Evolutionary conservation across 768 basidiomycete genomes (phyloP).

Genomic region (Suillus tomentosus): DNA sequence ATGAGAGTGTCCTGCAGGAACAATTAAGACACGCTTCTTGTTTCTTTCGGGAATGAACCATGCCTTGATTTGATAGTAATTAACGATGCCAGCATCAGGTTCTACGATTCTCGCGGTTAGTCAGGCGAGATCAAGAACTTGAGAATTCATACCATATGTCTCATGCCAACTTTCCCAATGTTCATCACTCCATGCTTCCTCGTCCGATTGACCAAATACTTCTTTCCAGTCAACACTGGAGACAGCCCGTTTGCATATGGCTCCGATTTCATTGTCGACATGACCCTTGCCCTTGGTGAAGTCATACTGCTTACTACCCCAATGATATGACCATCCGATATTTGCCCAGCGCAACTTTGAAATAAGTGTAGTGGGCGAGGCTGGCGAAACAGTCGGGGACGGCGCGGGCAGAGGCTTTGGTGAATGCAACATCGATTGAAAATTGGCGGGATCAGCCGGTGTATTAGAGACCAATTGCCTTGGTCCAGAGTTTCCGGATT

Average conservation of each 20-base stretch:
- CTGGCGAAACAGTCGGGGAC: conserved; percentile 56
- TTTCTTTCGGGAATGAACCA: neutral
- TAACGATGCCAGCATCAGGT: conserved; percentile 96
- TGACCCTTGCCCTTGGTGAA: conserved; percentile 69
- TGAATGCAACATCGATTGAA: conserved; percentile 49
- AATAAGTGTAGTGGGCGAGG: conserved; percentile 56
- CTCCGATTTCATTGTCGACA: conserved; percentile 57
- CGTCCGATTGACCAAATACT: conserved; percentile 48
- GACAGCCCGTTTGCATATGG: conserved; percentile 67
- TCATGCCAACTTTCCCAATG: conserved; percentile 78
- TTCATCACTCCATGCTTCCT: conserved; percentile 52
- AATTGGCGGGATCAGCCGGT: conserved; percentile 60
- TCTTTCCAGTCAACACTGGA: conserved; percentile 65
- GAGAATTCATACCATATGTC: conserved; percentile 64
- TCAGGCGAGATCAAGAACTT: conserved; percentile 11
- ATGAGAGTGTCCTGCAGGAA: conserved; percentile 80
- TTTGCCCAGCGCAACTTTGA: conserved; percentile 92
- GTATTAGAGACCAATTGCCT: conserved; percentile 72
- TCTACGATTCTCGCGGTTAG: conserved; percentile 44
- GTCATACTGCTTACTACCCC: conserved; percentile 95
- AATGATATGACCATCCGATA: conserved; percentile 95
- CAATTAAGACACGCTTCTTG: neutral
- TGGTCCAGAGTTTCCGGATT: conserved; percentile 47
- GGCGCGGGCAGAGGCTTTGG: conserved; percentile 68
- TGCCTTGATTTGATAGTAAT: conserved; percentile 87